Conservation (phyloP, 805 yeast genomes). For the Sugiyamaella floridensis region DNA sequence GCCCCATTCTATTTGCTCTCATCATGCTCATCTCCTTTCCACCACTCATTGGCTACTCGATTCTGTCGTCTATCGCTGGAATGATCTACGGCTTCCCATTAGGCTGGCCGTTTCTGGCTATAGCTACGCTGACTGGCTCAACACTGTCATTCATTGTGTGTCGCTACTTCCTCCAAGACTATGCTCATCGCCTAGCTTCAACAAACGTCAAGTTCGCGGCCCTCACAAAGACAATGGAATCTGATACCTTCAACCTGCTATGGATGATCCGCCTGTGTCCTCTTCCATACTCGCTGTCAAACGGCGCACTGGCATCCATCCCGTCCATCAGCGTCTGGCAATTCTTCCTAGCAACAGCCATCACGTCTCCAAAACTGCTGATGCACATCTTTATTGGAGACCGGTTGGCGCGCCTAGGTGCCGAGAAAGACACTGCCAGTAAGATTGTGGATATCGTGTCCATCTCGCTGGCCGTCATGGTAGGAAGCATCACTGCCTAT, state of each 20-base stretch:
- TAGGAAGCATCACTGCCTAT: slow-evolving; percentile 57
- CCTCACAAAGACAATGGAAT: slow-evolving; percentile 66
- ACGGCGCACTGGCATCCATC: slow-evolving; percentile 86
- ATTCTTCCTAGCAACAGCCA: slow-evolving; percentile 61
- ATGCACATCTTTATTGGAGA: slow-evolving; percentile 73
- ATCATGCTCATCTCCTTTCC: slow-evolving; percentile 77
- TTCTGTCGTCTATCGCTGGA: slow-evolving; percentile 61
- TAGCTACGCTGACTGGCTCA: slow-evolving; percentile 68
- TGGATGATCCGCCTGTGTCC: slow-evolving; percentile 81
- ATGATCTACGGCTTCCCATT: slow-evolving; percentile 71
- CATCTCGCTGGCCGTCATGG: slow-evolving; percentile 47
- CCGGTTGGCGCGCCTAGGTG: slow-evolving; percentile 61
- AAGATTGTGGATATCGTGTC: slow-evolving; percentile 58
- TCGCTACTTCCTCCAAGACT: slow-evolving; percentile 48
- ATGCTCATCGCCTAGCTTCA: slow-evolving; percentile 55
- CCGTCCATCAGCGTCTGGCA: slow-evolving; percentile 61
- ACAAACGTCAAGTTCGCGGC: slow-evolving; percentile 63
- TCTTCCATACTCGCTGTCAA: slow-evolving; percentile 83
- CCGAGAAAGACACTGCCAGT: slow-evolving; percentile 41
- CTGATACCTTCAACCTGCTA: slow-evolving; percentile 58
- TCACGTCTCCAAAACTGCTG: slow-evolving; percentile 79
- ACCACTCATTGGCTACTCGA: slow-evolving; percentile 78
- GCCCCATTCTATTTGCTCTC: slow-evolving; percentile 40
- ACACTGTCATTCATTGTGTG: slow-evolving; percentile 64
- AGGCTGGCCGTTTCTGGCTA: slow-evolving; percentile 74